Evolutionary conservation across 2,329 filamentous ascomycete species (phyloP).

Genomic region (Bimuria novae-zelandiae): DNA sequence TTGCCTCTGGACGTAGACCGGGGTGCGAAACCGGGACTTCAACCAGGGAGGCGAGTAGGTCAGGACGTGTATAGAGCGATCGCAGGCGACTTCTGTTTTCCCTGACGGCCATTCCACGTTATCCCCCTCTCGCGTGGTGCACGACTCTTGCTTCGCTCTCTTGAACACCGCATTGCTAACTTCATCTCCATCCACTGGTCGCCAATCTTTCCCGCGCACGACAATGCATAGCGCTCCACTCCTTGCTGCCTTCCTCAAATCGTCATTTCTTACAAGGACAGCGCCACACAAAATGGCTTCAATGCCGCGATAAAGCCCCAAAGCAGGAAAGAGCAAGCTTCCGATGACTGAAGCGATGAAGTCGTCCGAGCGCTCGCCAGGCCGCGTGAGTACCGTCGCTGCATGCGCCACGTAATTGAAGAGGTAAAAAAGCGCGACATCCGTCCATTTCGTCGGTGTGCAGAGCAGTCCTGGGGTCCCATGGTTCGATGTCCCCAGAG

Average conservation of each 20-base stretch:
- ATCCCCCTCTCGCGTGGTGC: background rate
- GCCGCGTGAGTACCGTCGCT: slow-evolving; percentile 37
- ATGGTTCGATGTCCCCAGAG: slow-evolving; percentile 21
- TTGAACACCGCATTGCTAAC: slow-evolving; percentile 16
- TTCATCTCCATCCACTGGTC: slow-evolving; percentile 21
- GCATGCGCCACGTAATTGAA: slow-evolving; percentile 46
- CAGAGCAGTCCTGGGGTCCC: slow-evolving; percentile 27
- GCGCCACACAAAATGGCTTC: slow-evolving; percentile 29
- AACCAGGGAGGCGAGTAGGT: slow-evolving; percentile 21
- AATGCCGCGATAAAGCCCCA: slow-evolving; percentile 32
- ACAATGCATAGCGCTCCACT: slow-evolving; percentile 38
- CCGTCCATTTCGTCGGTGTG: slow-evolving; percentile 29
- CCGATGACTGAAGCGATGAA: slow-evolving; percentile 19
- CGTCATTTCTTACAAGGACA: slow-evolving; percentile 14
- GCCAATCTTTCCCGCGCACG: slow-evolving; percentile 29
- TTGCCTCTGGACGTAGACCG: slow-evolving; percentile 21
- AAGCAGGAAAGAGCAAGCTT: slow-evolving; percentile 29
- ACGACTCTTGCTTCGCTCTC: background rate
- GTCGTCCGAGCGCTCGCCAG: slow-evolving; percentile 30
- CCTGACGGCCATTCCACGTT: background rate
- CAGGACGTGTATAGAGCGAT: slow-evolving; percentile 12
- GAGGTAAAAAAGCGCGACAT: slow-evolving; percentile 39
- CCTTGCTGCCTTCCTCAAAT: slow-evolving; percentile 30
- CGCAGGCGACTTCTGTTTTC: background rate
- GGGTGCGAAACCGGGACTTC: slow-evolving; percentile 19